These are phyloP conservation scores for Pichia kudriavzevii DNA, from an alignment of 1,139 yeast genomes.

Conservation along the genomic window DNA sequence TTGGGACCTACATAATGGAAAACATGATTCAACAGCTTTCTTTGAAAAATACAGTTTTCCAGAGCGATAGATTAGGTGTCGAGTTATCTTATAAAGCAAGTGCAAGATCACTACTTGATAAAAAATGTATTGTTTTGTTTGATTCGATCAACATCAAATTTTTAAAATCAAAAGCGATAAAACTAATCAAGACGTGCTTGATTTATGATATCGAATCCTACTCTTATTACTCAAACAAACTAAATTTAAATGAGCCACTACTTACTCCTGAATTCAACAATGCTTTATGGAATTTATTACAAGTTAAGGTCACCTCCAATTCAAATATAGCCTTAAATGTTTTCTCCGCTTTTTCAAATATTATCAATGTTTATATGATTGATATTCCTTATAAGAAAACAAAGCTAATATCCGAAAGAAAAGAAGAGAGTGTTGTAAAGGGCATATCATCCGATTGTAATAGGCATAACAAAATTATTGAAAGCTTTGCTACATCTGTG, in stretches of 20 bases:
- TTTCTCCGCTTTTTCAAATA: conserved; percentile 36
- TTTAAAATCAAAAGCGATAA: conserved; percentile 29
- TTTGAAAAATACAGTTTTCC: conserved; percentile 23
- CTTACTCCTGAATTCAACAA: conserved; percentile 34
- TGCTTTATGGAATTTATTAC: conserved; percentile 38
- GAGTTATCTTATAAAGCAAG: conserved; percentile 38
- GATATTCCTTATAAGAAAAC: conserved; percentile 22
- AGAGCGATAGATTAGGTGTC: conserved; percentile 29
- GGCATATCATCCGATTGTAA: conserved; percentile 18
- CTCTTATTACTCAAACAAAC: conserved; percentile 43
- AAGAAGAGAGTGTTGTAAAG: conserved; percentile 16
- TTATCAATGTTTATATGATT: conserved; percentile 36
- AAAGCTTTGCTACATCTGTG: conserved; percentile 15
- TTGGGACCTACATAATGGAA: conserved; percentile 27
- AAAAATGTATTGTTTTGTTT: conserved; percentile 33
- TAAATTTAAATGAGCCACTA: conserved; percentile 26
- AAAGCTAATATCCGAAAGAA: conserved; percentile 12
- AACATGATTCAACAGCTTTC: conserved; percentile 25
- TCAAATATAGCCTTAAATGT: conserved; percentile 34
- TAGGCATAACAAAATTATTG: conserved; percentile 23
- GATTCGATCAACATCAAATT: conserved; percentile 30
- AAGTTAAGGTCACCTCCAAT: conserved; percentile 34
- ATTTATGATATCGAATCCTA: conserved; percentile 50
- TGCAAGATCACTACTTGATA: conserved; percentile 34
- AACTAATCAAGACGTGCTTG: conserved; percentile 41